These are phyloP conservation scores for Pythium coloratum DNA, from an alignment of 352 stramenopile species.

Conservation along the genomic window DNA sequence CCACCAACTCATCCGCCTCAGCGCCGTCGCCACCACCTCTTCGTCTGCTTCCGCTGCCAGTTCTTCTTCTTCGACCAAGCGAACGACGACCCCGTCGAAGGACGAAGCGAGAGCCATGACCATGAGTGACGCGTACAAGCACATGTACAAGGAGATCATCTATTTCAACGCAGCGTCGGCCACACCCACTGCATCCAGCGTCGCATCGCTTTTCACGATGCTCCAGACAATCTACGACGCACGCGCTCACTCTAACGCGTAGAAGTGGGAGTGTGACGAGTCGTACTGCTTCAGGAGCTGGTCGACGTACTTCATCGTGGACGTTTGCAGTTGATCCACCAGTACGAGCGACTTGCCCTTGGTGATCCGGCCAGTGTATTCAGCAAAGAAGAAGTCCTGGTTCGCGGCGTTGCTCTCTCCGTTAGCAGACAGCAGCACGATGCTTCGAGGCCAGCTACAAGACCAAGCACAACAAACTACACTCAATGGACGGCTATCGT, in stretches of 20 bases:
- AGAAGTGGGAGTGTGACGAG: slow-evolving; percentile 31
- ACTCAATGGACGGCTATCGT: background rate
- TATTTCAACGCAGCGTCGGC: slow-evolving; percentile 56
- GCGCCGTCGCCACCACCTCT: slow-evolving; percentile 11
- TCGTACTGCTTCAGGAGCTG: slow-evolving; percentile 40
- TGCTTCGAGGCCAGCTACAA: slow-evolving; percentile 56
- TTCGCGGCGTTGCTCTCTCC: slow-evolving; percentile 33
- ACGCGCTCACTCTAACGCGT: slow-evolving; percentile 37
- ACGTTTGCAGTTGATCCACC: slow-evolving; percentile 46
- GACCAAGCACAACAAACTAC: background rate
- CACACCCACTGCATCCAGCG: slow-evolving; percentile 17
- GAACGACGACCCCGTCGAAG: background rate
- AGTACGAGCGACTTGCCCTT: slow-evolving; percentile 29
- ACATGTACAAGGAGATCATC: slow-evolving; percentile 86
- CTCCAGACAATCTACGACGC: slow-evolving; percentile 56
- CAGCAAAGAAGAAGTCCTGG: slow-evolving; percentile 50
- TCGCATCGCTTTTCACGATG: slow-evolving; percentile 51
- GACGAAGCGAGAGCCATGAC: slow-evolving; percentile 30
- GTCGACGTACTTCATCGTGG: slow-evolving; percentile 65
- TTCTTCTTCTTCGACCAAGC: background rate
- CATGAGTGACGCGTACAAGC: slow-evolving; percentile 75
- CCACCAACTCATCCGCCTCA: slow-evolving; percentile 65
- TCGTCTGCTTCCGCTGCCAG: background rate
- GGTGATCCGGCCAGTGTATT: slow-evolving; percentile 67
- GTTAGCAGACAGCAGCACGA: slow-evolving; percentile 44